Conservation (phyloP, 441 rosid species). For the Populus hybrid region DNA sequence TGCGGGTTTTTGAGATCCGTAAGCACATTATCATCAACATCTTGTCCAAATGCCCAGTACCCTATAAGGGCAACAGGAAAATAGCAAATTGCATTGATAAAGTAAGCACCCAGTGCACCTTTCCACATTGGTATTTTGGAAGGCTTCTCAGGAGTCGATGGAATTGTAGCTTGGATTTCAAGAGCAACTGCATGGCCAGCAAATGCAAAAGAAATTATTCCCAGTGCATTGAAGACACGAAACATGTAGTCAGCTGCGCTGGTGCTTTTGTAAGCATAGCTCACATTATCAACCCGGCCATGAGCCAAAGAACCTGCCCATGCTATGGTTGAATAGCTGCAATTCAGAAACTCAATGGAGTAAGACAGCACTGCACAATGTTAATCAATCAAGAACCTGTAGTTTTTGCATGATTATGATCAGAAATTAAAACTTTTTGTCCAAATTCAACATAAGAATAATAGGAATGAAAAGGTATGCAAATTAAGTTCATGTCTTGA, state of each 20-base stretch:
- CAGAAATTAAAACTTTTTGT: not conserved
- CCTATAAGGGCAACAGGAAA: conserved; percentile 87
- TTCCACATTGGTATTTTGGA: conserved; percentile 89
- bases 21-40: conserved; percentile 77
- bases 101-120: conserved; percentile 78
- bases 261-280: conserved; percentile 57
- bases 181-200: conserved; percentile 94
- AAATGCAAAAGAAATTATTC: conserved; percentile 83
- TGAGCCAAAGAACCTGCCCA: conserved; percentile 75
- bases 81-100: conserved; percentile 83
- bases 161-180: conserved; percentile 94
- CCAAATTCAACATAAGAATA: not conserved
- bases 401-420: not conserved
- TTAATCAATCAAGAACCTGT: not conserved
- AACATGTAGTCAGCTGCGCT: conserved; percentile 56
- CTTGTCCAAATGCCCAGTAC: conserved; percentile 91
- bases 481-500: not conserved
- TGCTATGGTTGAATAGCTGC: conserved; percentile 91
- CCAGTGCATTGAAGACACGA: conserved; percentile 76
- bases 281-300: conserved; percentile 57
- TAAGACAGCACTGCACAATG: not conserved
- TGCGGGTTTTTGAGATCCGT: conserved; percentile 55
- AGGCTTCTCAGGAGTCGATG: conserved; percentile 80
- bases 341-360: not conserved
- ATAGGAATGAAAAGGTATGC: not conserved